Conservation (phyloP, 495 filamentous ascomycete species). For the Cercophora newfieldiana region DNA sequence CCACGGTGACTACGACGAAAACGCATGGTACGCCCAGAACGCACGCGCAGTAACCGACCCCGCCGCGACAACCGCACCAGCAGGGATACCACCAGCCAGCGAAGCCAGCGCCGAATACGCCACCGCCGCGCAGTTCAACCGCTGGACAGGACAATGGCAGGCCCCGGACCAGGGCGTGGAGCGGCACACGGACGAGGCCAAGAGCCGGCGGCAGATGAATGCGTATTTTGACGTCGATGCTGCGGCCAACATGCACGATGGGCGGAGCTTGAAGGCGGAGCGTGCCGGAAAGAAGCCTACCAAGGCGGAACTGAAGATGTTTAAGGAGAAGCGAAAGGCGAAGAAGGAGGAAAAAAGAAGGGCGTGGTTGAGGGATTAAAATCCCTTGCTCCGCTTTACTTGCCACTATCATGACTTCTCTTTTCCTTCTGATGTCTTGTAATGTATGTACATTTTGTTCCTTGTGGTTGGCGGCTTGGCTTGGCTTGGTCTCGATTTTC, state of each 20-base stretch:
- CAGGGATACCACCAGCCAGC: conserved; percentile 21
- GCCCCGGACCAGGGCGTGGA: conserved; percentile 56
- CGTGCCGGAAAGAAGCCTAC: conserved; percentile 82
- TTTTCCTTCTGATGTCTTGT: neutral
- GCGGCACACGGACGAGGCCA: conserved; percentile 84
- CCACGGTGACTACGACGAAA: conserved; percentile 94
- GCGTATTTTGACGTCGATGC: conserved; percentile 98
- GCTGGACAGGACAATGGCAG: conserved; percentile 89
- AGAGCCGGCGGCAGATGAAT: conserved; percentile 84
- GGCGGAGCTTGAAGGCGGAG: conserved; percentile 88
- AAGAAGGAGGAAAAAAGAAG: conserved; percentile 94
- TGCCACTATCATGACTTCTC: neutral
- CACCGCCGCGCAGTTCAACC: conserved; percentile 78
- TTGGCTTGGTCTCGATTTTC: conserved; percentile 1
- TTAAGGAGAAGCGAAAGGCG: conserved; percentile 66
- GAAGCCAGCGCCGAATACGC: conserved; percentile 52
- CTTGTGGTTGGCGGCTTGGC: neutral
- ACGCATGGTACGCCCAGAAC: conserved; percentile 81
- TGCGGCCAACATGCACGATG: conserved; percentile 90
- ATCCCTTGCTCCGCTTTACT: neutral
- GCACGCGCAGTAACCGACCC: conserved; percentile 19
- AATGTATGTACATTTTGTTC: neutral
- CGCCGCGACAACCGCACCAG: neutral
- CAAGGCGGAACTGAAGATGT: conserved; percentile 76
- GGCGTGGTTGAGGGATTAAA: conserved; percentile 84